Evolutionary conservation across 345 rosid species (phyloP).

Genomic region (Brassica juncea): DNA sequence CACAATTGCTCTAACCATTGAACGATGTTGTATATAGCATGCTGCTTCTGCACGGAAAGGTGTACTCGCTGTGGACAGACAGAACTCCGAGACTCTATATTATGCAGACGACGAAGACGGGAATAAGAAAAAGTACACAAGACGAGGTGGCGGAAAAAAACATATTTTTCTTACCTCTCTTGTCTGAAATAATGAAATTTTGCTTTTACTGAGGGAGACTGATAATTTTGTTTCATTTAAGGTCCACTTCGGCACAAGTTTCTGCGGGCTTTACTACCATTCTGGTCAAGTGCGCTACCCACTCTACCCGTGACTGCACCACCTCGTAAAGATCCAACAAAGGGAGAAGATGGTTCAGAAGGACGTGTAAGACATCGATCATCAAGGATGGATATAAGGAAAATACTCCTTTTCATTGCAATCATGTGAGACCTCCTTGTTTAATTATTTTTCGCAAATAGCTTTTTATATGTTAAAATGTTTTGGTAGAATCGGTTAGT

Average conservation of each 20-base stretch:
- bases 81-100: constrained; percentile 74
- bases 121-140: constrained; percentile 71
- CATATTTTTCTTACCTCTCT: background rate
- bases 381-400: constrained; percentile 84
- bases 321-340: constrained; percentile 66
- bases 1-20: background rate
- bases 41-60: constrained; percentile 85
- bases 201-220: constrained; percentile 4
- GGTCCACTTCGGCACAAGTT: constrained; percentile 89
- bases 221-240: constrained; percentile 39
- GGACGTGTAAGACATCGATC: constrained; percentile 67
- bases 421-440: constrained; percentile 62
- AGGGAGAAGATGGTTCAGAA: constrained; percentile 65
- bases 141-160: constrained; percentile 64
- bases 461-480: background rate
- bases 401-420: constrained; percentile 82
- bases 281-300: constrained; percentile 98
- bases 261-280: constrained; percentile 89
- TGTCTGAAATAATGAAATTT: constrained; percentile 11
- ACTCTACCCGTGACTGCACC: constrained; percentile 97
- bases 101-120: constrained; percentile 97
- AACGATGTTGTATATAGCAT: constrained; percentile 52
- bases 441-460: background rate
- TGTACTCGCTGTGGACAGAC: constrained; percentile 65
- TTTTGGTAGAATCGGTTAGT: background rate